A percentile compares a stretch with the other conserved stretches of the same genome.
These are phyloP conservation scores for Chrysosphaeria jannelii DNA, from an alignment of 2,329 filamentous ascomycete genomes.

Conservation along the genomic window DNA sequence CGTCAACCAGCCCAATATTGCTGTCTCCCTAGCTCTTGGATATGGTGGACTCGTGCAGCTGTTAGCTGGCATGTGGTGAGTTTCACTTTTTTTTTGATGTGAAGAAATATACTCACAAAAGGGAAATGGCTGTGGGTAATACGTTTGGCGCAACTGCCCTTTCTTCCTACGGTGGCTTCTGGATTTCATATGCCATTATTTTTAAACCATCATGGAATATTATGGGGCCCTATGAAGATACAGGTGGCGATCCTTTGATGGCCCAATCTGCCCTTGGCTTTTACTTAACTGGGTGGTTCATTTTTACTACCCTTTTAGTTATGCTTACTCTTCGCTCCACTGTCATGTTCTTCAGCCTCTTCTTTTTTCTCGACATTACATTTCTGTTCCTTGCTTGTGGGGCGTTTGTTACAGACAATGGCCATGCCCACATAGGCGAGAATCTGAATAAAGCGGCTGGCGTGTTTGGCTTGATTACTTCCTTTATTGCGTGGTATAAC, in stretches of 20 bases:
- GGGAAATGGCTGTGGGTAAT: slow-evolving; percentile 71
- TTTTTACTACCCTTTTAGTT: slow-evolving; percentile 50
- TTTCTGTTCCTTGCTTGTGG: slow-evolving; percentile 42
- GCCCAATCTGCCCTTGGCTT: slow-evolving; percentile 35
- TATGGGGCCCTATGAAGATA: slow-evolving; percentile 9
- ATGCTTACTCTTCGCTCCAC: slow-evolving; percentile 49
- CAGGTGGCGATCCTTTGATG: slow-evolving; percentile 11
- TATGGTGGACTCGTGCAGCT: slow-evolving; percentile 59
- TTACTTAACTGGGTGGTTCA: slow-evolving; percentile 57
- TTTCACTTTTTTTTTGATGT: too few species aligned
- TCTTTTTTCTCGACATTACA: slow-evolving; percentile 45
- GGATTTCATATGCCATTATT: slow-evolving; percentile 46
- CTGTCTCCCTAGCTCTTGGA: slow-evolving; percentile 36
- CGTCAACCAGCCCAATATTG: slow-evolving; percentile 30
- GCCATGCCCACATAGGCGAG: slow-evolving; percentile 13
- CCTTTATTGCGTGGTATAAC: slow-evolving; percentile 70
- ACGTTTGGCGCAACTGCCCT: slow-evolving; percentile 61
- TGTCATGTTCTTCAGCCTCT: slow-evolving; percentile 47
- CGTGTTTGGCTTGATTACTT: slow-evolving; percentile 49
- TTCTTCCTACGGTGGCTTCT: slow-evolving; percentile 62
- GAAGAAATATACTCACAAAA: slow-evolving; percentile 9
- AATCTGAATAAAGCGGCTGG: slow-evolving; percentile 40
- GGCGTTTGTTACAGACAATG: slow-evolving; percentile 25
- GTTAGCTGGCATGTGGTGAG: slow-evolving; percentile 63
- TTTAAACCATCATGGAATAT: slow-evolving; percentile 38